Evolutionary conservation across 306 rosid species (phyloP).

Genomic region (Medicago truncatula): DNA sequence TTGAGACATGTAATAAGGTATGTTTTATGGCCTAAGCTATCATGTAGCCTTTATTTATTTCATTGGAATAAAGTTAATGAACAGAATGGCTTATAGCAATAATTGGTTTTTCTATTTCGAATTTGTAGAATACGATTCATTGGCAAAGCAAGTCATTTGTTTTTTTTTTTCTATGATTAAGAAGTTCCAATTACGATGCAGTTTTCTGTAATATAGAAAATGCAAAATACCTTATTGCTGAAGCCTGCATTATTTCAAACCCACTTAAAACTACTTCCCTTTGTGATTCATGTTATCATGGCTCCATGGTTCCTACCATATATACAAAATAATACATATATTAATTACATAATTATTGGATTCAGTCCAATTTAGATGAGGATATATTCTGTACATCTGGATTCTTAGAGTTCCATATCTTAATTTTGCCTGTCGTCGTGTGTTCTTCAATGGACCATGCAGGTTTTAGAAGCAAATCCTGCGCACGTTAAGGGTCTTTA

Average conservation of each 20-base stretch:
- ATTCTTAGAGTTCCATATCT: background rate
- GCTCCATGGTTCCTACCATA: no score
- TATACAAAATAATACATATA: no score
- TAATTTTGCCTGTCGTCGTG: constrained; percentile 24
- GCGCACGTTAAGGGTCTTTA: constrained; percentile 91
- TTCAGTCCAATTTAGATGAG: no score
- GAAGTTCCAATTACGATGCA: background rate
- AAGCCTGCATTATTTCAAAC: no score
- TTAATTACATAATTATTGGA: no score
- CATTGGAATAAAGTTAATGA: background rate
- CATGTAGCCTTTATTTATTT: constrained; percentile 31
- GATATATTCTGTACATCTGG: no score
- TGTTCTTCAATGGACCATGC: constrained; percentile 39
- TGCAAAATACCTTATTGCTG: no score
- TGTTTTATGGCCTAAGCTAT: constrained; percentile 30
- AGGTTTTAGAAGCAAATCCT: constrained; percentile 96
- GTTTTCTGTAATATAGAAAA: no score
- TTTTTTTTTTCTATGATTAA: background rate
- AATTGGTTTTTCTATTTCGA: background rate
- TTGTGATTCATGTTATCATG: no score
- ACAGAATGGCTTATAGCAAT: background rate
- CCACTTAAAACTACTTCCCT: no score
- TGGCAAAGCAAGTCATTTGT: background rate
- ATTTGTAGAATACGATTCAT: background rate
- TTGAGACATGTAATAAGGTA: constrained; percentile 96